These are phyloP conservation scores for Mediolabrus comicus DNA, from an alignment of 108 stramenopile species.

Conservation along the genomic window DNA sequence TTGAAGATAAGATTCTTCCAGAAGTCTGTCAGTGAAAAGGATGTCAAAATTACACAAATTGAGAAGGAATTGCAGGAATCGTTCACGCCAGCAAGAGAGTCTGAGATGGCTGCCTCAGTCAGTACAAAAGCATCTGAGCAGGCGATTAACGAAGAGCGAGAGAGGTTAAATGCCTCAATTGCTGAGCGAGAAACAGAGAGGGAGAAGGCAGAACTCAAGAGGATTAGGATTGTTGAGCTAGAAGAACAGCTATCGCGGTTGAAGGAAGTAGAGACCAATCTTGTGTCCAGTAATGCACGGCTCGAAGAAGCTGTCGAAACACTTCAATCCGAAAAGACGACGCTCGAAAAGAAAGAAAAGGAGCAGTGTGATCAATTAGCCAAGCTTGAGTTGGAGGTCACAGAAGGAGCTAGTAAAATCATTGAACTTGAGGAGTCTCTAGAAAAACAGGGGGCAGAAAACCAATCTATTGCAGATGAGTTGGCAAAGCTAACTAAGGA, in stretches of 20 bases:
- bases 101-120: background rate
- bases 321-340: background rate
- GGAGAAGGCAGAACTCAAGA: background rate
- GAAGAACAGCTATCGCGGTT: background rate
- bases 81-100: background rate
- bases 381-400: background rate
- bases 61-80: background rate
- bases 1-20: background rate
- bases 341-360: background rate
- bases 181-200: background rate
- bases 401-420: background rate
- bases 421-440: constrained; percentile 3
- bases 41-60: background rate
- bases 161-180: background rate
- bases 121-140: background rate
- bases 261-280: background rate
- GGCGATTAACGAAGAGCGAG: background rate
- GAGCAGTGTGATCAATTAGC: background rate
- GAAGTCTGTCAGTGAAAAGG: background rate
- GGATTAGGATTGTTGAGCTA: background rate
- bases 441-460: background rate
- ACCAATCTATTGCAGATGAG: background rate
- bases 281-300: background rate
- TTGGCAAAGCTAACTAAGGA: background rate
- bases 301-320: background rate